Evolutionary conservation across 1,139 yeast species (phyloP).

Genomic region (Debaryomycetaceae sp.): DNA sequence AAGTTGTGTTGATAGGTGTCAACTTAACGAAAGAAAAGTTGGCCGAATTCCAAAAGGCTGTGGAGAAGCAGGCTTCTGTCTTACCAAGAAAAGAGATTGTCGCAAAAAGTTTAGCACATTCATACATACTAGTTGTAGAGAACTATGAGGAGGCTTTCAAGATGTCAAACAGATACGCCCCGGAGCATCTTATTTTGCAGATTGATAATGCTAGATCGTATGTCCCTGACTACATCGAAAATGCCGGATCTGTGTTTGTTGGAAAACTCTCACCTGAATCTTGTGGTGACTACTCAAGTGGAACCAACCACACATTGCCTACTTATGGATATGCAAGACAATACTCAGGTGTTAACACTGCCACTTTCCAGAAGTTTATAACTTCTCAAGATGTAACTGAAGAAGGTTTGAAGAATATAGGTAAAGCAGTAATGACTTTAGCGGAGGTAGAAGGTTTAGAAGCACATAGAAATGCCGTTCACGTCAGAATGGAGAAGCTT

Average conservation of each 20-base stretch:
- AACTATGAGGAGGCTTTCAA: conserved; percentile 29
- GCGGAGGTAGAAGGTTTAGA: conserved; percentile 98
- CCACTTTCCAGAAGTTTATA: conserved; percentile 91
- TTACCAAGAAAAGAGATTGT: conserved; percentile 94
- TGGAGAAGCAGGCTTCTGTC: conserved; percentile 76
- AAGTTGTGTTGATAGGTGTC: conserved; percentile 87
- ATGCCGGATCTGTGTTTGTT: conserved; percentile 96
- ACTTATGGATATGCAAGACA: conserved; percentile 97
- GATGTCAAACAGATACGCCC: conserved; percentile 88
- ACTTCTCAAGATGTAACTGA: conserved; percentile 89
- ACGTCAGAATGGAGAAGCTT: conserved; percentile 82
- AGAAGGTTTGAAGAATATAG: conserved; percentile 81
- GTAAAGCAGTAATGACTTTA: conserved; percentile 91
- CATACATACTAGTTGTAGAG: conserved; percentile 54
- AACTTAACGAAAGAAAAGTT: conserved; percentile 59
- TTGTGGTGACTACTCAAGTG: conserved; percentile 97
- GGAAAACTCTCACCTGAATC: conserved; percentile 97
- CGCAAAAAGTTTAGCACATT: conserved; percentile 87
- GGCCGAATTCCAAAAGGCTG: conserved; percentile 71
- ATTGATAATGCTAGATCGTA: conserved; percentile 70
- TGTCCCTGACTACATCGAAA: conserved; percentile 69
- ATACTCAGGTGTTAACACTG: conserved; percentile 95
- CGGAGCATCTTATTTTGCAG: conserved; percentile 94
- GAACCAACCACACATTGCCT: conserved; percentile 96
- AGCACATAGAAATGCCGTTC: conserved; percentile 95